Evolutionary conservation across 1,139 yeast species (phyloP).

Genomic region (Geotrichum europaeum): DNA sequence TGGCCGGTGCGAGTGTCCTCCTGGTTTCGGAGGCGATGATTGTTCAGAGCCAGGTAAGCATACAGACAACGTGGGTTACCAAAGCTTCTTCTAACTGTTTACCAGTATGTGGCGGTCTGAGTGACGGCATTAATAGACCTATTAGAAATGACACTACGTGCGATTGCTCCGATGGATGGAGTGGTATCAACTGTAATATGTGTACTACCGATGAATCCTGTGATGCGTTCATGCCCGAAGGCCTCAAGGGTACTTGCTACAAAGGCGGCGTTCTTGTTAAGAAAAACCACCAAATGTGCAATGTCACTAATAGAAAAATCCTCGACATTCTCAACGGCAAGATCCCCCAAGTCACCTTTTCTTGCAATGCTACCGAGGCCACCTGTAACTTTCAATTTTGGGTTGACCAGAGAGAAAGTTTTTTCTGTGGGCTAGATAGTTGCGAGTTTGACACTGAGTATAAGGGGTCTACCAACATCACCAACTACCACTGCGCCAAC

Average conservation of each 20-base stretch:
- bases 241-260: slow-evolving; percentile 82
- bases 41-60: slow-evolving; percentile 59
- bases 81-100: background rate
- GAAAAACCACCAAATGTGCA: slow-evolving; percentile 83
- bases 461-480: slow-evolving; percentile 45
- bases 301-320: slow-evolving; percentile 82
- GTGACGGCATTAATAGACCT: slow-evolving; percentile 60
- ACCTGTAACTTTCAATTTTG: slow-evolving; percentile 88
- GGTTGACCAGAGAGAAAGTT: slow-evolving; percentile 86
- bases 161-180: slow-evolving; percentile 80
- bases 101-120: slow-evolving; percentile 67
- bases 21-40: slow-evolving; percentile 91
- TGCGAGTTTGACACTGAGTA: slow-evolving; percentile 69
- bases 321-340: slow-evolving; percentile 70
- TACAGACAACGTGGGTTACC: background rate
- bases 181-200: slow-evolving; percentile 83
- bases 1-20: slow-evolving; percentile 87
- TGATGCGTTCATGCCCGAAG: slow-evolving; percentile 83
- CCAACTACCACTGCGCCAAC: slow-evolving; percentile 71
- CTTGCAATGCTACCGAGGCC: slow-evolving; percentile 61
- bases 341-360: slow-evolving; percentile 86
- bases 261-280: slow-evolving; percentile 81
- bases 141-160: slow-evolving; percentile 54
- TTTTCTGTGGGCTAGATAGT: slow-evolving; percentile 71
- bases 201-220: slow-evolving; percentile 71